Base-by-base conservation (phyloP, 495 filamentous ascomycete species). In the Baudoinia panamericana region DNA sequence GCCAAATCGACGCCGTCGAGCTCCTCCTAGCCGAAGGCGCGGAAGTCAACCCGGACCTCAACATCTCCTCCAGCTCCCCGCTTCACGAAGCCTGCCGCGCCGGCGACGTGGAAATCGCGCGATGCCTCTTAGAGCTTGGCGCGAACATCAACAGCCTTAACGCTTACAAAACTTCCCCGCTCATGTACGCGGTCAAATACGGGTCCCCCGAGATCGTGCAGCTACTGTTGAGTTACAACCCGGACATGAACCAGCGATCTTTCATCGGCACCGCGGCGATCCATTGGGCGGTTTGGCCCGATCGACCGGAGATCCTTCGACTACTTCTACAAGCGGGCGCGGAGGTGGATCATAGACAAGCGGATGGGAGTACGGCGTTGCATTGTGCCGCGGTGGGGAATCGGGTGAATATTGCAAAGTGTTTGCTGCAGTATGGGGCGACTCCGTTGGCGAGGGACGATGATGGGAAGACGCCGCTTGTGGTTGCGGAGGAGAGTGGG, bases 181-280 rank as follows among this genome's bases (percentile, higher is more conserved):
- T 51, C 18, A 51, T 51, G 48, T 51, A 51, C 48, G 43, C 48
- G 11, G 48, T 33, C 10, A 42, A 46, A 13, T 43, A 43, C 33
- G 36, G 43, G 22, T 38, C 36, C 4, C n/a, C 30, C 9, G 27
- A 28, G 1, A 29, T 51, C 29, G 30, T 51, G 10, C 7, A 16
- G 4, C 30, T 46, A 1, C 5, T 51, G 8, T 30, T 51, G 4
- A 12, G 9, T 11, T 37, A 45, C 41, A 37, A 26, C 16, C 48
- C 48, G 10, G 37, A 51, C 22, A 37, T 46, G 1, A 23, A 34
- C 30, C 22, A 30, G 11, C 28, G 26, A 2, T 31, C 30, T 11
- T 46, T 51, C 38, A 46, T 51, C 27, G 33, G 43, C 13, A 31
- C 42, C 8, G 37, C 31, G 1, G 48, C 43, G 6, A 36, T 43